phyloP scores from a whole-genome alignment of 495 filamentous ascomycete genomes.

The Penicillium steckii region DNA sequence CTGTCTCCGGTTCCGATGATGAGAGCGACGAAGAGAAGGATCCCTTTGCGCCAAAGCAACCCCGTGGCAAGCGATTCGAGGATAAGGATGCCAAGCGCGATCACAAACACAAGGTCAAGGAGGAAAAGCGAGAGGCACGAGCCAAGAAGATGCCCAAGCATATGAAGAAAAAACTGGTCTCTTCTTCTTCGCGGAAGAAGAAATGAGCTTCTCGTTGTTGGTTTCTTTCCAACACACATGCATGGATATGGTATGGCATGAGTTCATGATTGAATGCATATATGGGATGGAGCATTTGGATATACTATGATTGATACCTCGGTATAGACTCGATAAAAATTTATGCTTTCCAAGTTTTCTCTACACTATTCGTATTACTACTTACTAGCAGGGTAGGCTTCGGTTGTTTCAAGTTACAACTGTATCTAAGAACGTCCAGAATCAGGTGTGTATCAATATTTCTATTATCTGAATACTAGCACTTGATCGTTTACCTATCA shows the following conservation, averaged over 20 bases:
- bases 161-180: conserved; percentile 67
- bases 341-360: background rate
- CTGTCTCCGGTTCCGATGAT: conserved; percentile 44
- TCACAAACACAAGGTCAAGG: conserved; percentile 89
- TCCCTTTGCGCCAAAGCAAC: conserved; percentile 62
- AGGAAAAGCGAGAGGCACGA: conserved; percentile 86
- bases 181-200: conserved; percentile 44
- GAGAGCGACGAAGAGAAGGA: conserved; percentile 45
- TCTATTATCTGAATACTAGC: background rate
- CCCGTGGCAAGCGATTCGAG: conserved; percentile 84
- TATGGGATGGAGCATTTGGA: conserved; percentile 34
- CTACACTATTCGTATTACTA: background rate
- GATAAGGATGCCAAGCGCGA: conserved; percentile 88
- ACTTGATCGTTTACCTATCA: conserved; percentile 31
- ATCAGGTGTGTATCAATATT: background rate
- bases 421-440: too few relatives aligned
- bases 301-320: conserved; percentile 27
- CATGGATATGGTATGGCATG: conserved; percentile 23
- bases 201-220: conserved; percentile 30
- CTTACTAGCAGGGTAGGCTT: too few relatives aligned
- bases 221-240: conserved; percentile 5
- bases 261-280: conserved; percentile 34
- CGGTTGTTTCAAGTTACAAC: too few relatives aligned
- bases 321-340: conserved; percentile 21
- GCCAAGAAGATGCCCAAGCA: conserved; percentile 96